Base-by-base conservation (phyloP, 2,329 filamentous ascomycete genomes). In the Aspergillus fumigatus region DNA sequence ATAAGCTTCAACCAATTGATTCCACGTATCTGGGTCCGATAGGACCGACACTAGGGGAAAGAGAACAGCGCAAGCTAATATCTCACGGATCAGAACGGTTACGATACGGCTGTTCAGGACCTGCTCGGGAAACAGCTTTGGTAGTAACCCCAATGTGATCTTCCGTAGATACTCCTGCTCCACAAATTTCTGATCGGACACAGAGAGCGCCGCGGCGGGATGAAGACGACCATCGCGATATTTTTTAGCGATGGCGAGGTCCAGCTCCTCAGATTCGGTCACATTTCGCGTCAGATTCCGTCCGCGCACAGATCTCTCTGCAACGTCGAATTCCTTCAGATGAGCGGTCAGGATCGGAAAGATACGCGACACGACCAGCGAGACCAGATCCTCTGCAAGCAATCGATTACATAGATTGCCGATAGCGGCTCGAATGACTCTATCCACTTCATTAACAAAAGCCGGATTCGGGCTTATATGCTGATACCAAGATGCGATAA, bases 11-110 rank as follows among this genome's bases (percentile, higher is more conserved):
- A 97, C 91, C 58, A 96, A 75, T 72, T 97, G 92, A 67, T 99
- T 97, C 93, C 93, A 99, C 8, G 89, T 96, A 76, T 99, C 95
- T 1, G 95, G 92, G 65, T 99, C 93, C 4, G 90, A 85, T 19
- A 99, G 78, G 59, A 92, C 79, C 65, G 88, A 86, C 69, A 97
- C 81, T 23, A 95, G 78, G 0, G 94, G 94, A 45, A 86, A 87
- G 40, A 99, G 78, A 41, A 99, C 87, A n/a, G 91, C 90, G 73
- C 94, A 97, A 23, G 91, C 82, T n/a, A 97, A 85, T 59, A 99
- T 88, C 76, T 99, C 95, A 65, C 89, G 87, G 58, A 97, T 83
- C 53, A 99, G 79, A 38, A 88, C 88, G 32, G 84, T 85, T 7
- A 97, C 92, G 45, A 90, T 85, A 59, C 90, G 83, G 70, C 94